These are phyloP conservation scores for Huntiella savannae DNA, from an alignment of 2,329 filamentous ascomycete genomes.

Conservation along the genomic window DNA sequence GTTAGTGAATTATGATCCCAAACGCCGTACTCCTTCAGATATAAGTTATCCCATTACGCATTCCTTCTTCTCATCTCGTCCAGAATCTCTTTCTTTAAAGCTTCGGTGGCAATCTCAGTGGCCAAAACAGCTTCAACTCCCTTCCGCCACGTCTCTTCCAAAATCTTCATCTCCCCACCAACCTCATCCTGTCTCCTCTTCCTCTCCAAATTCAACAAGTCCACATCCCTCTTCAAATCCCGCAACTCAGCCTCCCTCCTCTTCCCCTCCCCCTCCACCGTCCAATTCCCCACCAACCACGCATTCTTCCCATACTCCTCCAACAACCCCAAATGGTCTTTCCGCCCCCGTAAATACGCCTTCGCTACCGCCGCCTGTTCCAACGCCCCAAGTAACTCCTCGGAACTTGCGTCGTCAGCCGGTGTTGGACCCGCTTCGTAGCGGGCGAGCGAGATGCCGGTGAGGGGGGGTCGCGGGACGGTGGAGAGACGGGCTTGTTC, in stretches of 20 bases:
- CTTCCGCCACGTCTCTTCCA: slow-evolving; percentile 63
- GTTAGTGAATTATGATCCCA: neutral
- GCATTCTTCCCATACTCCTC: slow-evolving; percentile 72
- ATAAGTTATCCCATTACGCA: neutral
- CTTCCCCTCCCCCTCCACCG: slow-evolving; percentile 53
- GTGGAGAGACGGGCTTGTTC: slow-evolving; percentile 50
- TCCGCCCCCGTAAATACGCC: slow-evolving; percentile 32
- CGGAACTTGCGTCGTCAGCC: slow-evolving; percentile 15
- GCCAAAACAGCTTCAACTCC: slow-evolving; percentile 67
- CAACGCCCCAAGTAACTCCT: slow-evolving; percentile 38
- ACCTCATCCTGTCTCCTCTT: slow-evolving; percentile 51
- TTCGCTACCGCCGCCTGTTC: slow-evolving; percentile 30
- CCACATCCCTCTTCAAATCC: slow-evolving; percentile 45
- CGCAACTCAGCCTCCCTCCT: slow-evolving; percentile 58
- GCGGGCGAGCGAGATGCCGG: slow-evolving; percentile 54
- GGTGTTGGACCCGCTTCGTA: slow-evolving; percentile 57
- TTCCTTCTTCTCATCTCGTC: slow-evolving; percentile 32
- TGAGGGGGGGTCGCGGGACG: slow-evolving; percentile 33
- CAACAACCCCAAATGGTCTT: slow-evolving; percentile 47
- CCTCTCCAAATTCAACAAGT: slow-evolving; percentile 52
- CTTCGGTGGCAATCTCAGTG: slow-evolving; percentile 69
- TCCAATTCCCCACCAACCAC: slow-evolving; percentile 73
- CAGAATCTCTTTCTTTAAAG: slow-evolving; percentile 45
- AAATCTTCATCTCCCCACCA: slow-evolving; percentile 48
- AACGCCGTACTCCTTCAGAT: neutral